phyloP scores from a whole-genome alignment of 257 asterid genomes.

The Solanum habrochaites region DNA sequence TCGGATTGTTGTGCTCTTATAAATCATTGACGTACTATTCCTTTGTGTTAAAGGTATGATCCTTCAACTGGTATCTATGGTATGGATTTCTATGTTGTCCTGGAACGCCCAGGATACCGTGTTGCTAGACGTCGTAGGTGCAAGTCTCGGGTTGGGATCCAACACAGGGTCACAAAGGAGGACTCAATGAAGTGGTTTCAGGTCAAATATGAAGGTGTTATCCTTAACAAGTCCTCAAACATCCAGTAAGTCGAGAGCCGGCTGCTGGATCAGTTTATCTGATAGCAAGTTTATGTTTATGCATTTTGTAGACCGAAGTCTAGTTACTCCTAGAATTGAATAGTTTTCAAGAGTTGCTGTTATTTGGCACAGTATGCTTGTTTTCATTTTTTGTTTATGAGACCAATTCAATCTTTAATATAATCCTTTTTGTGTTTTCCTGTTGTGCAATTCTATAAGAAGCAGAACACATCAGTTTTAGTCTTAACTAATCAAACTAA shows the following conservation, averaged over 20 bases:
- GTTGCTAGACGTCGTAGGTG: constrained; percentile 39
- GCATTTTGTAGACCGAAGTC: constrained; percentile 1
- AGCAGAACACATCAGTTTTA: not conserved
- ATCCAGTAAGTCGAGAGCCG: not conserved
- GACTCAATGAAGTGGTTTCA: constrained; percentile 41
- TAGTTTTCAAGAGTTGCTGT: not conserved
- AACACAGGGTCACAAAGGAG: constrained; percentile 34
- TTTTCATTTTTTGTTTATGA: not conserved
- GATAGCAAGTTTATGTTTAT: not conserved
- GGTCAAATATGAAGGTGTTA: constrained; percentile 36
- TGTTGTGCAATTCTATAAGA: not conserved
- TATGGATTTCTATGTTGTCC: constrained; percentile 34
- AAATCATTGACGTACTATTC: not conserved
- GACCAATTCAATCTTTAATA: not conserved
- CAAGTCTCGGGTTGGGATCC: constrained; percentile 42
- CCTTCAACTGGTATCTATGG: constrained; percentile 42
- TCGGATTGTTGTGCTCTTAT: not conserved
- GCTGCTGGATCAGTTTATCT: not conserved
- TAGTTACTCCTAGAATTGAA: not conserved
- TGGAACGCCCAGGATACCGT: constrained; percentile 35
- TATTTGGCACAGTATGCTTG: not conserved
- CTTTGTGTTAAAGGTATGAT: constrained; percentile 16
- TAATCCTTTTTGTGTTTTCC: not conserved
- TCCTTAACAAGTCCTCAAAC: constrained; percentile 29
- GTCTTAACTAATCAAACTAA: not conserved